Percentiles rank a stretch among this genome's conserved stretches.
Conservation (phyloP, 345 rosid species). For the Gynandropsis gynandra region DNA sequence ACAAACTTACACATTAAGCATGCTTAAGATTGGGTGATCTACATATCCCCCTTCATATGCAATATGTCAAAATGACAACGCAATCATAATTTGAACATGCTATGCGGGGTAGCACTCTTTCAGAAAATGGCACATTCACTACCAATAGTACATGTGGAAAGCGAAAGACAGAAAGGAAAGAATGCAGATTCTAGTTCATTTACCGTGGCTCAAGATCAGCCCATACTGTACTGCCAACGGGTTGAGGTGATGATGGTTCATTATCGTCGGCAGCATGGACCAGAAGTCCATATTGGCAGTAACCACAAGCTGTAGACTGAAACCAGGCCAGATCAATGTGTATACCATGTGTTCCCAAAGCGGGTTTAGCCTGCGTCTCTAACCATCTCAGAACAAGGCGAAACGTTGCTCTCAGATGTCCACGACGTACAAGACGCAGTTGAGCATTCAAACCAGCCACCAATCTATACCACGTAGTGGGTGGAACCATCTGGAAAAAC, state of each 20-base stretch:
- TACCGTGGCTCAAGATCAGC: slow-evolving; percentile 52
- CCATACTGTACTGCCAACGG: slow-evolving; percentile 30
- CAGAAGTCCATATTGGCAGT: slow-evolving; percentile 83
- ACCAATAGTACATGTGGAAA: no score
- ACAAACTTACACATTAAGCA: not conserved
- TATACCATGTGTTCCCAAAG: slow-evolving; percentile 53
- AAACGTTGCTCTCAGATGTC: slow-evolving; percentile 64
- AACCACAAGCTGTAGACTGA: slow-evolving; percentile 71
- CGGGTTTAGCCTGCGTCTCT: slow-evolving; percentile 89
- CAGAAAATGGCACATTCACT: slow-evolving; percentile 11
- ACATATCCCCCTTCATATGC: no score
- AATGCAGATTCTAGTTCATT: slow-evolving; percentile 16
- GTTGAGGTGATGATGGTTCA: slow-evolving; percentile 33
- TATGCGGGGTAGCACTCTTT: not conserved
- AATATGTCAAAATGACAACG: no score
- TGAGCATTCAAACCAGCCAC: slow-evolving; percentile 98
- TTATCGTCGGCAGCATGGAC: slow-evolving; percentile 53
- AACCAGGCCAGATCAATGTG: slow-evolving; percentile 92
- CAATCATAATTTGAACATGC: not conserved
- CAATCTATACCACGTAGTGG: slow-evolving; percentile 89
- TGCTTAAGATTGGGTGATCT: no score
- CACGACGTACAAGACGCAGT: slow-evolving; percentile 80
- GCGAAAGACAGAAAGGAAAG: slow-evolving; percentile 6
- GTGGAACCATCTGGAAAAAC: slow-evolving; percentile 59
- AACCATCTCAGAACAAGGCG: slow-evolving; percentile 70